Conservation (phyloP, 108 stramenopile genomes). For the Nitzschia sp. region DNA sequence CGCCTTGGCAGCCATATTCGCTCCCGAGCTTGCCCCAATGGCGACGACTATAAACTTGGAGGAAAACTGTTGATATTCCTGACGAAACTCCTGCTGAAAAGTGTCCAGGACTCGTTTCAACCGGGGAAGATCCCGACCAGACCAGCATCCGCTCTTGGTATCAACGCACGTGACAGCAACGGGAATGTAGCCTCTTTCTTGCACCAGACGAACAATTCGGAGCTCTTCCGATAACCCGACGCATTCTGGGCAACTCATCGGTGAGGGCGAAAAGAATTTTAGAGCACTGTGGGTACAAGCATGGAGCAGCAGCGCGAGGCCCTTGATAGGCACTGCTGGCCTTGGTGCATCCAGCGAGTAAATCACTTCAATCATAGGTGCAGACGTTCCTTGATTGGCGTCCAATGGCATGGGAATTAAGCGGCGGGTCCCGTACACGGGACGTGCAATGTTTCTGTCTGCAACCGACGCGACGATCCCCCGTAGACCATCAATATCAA, state of each 20-base stretch:
- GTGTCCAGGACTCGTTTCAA: constrained; percentile 27
- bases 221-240: constrained; percentile 55
- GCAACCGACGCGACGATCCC: too few relatives aligned
- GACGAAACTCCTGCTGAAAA: not conserved
- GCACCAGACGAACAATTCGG: constrained; percentile 32
- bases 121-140: constrained; percentile 20
- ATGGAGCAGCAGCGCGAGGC: constrained; percentile 44
- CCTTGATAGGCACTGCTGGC: constrained; percentile 22
- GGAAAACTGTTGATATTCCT: not conserved
- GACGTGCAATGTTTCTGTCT: too few relatives aligned
- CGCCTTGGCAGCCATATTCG: constrained; percentile 42
- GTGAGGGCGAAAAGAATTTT: constrained; percentile 52
- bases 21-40: constrained; percentile 56
- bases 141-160: constrained; percentile 46
- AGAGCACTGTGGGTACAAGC: constrained; percentile 50
- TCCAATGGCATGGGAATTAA: not conserved
- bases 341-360: not conserved
- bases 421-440: not conserved
- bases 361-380: not conserved
- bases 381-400: not conserved
- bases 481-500: too few relatives aligned
- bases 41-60: constrained; percentile 13
- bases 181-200: constrained; percentile 39
- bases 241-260: constrained; percentile 34
- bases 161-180: constrained; percentile 40